Evolutionary conservation across 192 early-diverging fungal genomes (phyloP).

Genomic region (Phycomyces nitens): DNA sequence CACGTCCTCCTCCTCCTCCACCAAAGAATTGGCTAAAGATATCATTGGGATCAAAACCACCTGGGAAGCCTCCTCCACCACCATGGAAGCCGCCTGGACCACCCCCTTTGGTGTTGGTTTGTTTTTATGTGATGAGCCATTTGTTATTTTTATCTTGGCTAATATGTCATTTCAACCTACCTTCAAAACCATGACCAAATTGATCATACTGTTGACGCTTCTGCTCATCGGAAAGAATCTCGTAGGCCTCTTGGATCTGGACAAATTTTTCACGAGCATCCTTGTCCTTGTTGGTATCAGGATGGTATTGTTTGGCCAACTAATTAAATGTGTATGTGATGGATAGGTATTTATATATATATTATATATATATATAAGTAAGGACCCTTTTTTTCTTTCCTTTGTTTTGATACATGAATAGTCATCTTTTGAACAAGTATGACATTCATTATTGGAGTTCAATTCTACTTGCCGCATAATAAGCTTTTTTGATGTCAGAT

Average conservation of each 20-base stretch:
- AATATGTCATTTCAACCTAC: background rate
- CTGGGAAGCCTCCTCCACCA: conserved; percentile 38
- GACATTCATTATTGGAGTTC: background rate
- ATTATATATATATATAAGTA: background rate
- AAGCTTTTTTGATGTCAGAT: conserved; percentile 93
- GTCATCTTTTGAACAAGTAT: background rate
- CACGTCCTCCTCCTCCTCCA: conserved; percentile 31
- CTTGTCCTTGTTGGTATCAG: conserved; percentile 93
- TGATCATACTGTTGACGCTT: conserved; percentile 92
- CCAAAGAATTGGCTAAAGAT: conserved; percentile 32
- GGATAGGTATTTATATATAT: no score
- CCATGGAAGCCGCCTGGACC: conserved; percentile 44
- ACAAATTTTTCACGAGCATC: conserved; percentile 93
- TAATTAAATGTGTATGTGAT: conserved; percentile 17
- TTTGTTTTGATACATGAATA: background rate
- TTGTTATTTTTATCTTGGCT: background rate
- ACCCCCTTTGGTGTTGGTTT: conserved; percentile 26
- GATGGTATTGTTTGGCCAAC: conserved; percentile 96
- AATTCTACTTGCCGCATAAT: conserved; percentile 57
- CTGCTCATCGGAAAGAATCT: conserved; percentile 86
- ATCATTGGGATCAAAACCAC: conserved; percentile 51
- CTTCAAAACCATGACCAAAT: conserved; percentile 61
- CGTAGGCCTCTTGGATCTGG: conserved; percentile 96
- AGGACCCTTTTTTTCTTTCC: background rate
- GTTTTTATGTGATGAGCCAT: background rate